Base-by-base conservation (phyloP, 805 yeast species). In the Teunomyces stri region DNA sequence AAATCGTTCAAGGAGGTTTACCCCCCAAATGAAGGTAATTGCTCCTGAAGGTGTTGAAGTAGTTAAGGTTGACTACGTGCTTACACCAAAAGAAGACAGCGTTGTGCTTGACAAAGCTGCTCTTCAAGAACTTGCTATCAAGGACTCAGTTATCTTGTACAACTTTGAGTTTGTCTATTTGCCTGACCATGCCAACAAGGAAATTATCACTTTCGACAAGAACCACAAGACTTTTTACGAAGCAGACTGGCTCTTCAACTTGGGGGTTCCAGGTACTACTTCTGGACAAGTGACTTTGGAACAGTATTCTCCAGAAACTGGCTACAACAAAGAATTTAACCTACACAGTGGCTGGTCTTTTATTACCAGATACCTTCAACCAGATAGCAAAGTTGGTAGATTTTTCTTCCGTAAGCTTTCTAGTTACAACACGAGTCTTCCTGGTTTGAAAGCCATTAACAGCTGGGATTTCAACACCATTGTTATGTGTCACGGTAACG, bases 211-310 rank as follows among this genome's bases (percentile, higher is more conserved):
- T 53, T 78, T 60, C 57, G 80, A 80, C 57, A 69, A 66, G 38
- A 59, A 61, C 11, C 66, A 80, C 30, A 76, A 75, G 59, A 70
- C 80, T 0, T 56, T 84, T 15, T 69, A 78, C 50, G 81, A 76
- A 54, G 89, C 84, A 11, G 89, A 85, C 60, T 59, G 84, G 48
- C 56, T 84, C 29, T 79, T 84, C 65, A 81, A 82, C 58, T 66
- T 83, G 51, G 83, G 82, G 10, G 68, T 70, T 29, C 53, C 58
- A 13, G 76, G 73, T 10, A 53, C 61, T n/a, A 51, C 54, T 9
- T 31, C 45, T 22, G 53, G 55, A 4, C 42, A 51, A 12, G 55
- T 46, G 22, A 52, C 56, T 4, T 55, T 69, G 52, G 75, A 72
- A 47, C 84, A 79, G 54, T 76, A 61, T 55, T 65, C 72, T 20